phyloP scores from a whole-genome alignment of 2,329 filamentous ascomycete genomes.

The Beauveria scarabaeidicola region DNA sequence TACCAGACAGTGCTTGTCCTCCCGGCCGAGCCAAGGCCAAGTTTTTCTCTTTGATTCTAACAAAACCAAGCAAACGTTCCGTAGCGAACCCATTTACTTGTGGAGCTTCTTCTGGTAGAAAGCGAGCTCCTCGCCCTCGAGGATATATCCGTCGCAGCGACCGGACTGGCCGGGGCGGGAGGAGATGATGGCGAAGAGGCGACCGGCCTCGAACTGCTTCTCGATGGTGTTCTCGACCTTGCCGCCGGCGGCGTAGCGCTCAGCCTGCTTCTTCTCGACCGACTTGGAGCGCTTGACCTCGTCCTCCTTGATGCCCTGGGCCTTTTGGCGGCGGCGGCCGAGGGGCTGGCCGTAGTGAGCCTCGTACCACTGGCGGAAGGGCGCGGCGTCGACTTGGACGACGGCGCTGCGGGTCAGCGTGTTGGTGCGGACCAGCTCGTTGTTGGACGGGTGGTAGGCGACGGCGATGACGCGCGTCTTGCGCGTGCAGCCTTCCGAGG shows the following conservation, averaged over 20 bases:
- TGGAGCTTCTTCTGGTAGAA: constrained; percentile 99
- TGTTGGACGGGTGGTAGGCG: constrained; percentile 99
- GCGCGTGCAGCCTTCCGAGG: constrained; percentile 93
- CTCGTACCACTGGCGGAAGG: constrained; percentile 99
- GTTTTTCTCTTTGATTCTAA: background rate
- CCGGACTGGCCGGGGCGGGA: constrained; percentile 95
- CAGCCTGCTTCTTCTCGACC: constrained; percentile 93
- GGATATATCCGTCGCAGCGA: constrained; percentile 92
- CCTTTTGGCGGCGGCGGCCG: constrained; percentile 86
- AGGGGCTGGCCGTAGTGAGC: constrained; percentile 92
- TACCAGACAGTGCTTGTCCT: background rate
- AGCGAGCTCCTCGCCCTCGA: constrained; percentile 98
- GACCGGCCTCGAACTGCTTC: constrained; percentile 99
- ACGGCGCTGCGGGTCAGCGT: constrained; percentile 98
- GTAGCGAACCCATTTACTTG: constrained; percentile 59
- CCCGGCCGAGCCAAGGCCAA: constrained; percentile 1
- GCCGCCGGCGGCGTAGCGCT: constrained; percentile 69
- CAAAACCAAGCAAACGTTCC: constrained; percentile 8
- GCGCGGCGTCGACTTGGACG: constrained; percentile 96
- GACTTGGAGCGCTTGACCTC: constrained; percentile 88
- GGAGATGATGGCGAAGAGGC: constrained; percentile 87
- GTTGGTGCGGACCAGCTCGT: constrained; percentile 99
- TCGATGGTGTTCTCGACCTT: constrained; percentile 91
- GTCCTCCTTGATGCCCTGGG: constrained; percentile 54
- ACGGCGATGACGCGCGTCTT: constrained; percentile 99